Evolutionary conservation across 2,329 filamentous ascomycete species (phyloP), one percentile per base, ranked within the genome.

Genomic region (Aspergillus sp.): DNA sequence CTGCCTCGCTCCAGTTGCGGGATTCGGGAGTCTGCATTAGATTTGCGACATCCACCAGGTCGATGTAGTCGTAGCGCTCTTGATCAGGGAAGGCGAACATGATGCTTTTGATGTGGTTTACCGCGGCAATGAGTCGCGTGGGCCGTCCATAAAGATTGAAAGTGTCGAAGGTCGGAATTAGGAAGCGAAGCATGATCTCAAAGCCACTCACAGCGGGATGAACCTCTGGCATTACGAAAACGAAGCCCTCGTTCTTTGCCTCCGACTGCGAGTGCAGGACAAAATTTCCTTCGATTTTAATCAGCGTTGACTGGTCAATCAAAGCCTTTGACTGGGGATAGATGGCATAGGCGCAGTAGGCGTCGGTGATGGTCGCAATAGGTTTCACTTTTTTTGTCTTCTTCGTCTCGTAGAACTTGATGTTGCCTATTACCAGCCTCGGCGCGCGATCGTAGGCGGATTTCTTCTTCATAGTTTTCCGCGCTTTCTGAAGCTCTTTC

Each of bases 21-120:
- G 90, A 96, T 22, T 91, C 91, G 3, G 92, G 85, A 3, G 89
- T 89, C 65, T 91, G 84, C 64, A 99, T 93, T 47, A 98, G 80
- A 57, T 85, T 85, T 4, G 89, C 88, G 17, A 98, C 91, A 73
- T 99, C 95, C 59, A 93, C 79, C 41, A 93, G 88, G 71, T 98
- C 95, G 28, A 99, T 80, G 71, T 98, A 98, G 0, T 94, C 93
- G 71, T 96, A 96, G 66, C 91, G 86, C 57, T 89, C 88, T 69
- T 95, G 88, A 69, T 91, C 92, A 0, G 95, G 94, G 89, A 99
- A 96, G 6, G 93, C 95, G 76, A 98, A 99, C 95, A 99, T 99
- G 66, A 99, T 83, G 60, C 95, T 96, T 50, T 92, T 87, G 4
- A 91, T 83, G 76, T 98, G 93, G 49, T 93, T 85, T 0, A 91